Evolutionary conservation across 306 rosid species (phyloP).

Genomic region (Ammopiptanthus mongolicus): DNA sequence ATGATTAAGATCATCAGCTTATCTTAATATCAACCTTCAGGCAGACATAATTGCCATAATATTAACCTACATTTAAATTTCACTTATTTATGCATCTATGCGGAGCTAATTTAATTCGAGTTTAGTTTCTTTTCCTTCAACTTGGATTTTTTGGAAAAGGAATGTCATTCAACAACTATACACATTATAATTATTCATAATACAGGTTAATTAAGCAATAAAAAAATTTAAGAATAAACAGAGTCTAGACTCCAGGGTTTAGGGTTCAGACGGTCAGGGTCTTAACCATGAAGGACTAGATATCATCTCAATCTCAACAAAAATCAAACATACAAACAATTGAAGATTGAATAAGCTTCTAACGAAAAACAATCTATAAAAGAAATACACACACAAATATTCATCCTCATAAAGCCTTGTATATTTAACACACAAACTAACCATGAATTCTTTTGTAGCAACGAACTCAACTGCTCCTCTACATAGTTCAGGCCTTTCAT

Average conservation of each 20-base stretch:
- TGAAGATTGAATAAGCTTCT: background rate
- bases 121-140: background rate
- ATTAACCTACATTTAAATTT: background rate
- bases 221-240: background rate
- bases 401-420: background rate
- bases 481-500: constrained; percentile 93
- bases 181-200: background rate
- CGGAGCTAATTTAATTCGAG: background rate
- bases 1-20: background rate
- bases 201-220: background rate
- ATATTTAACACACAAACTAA: constrained; percentile 38
- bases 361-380: background rate
- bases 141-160: background rate
- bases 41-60: background rate
- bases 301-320: background rate
- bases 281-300: background rate
- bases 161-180: background rate
- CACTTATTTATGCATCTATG: background rate
- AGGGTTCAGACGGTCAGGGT: background rate
- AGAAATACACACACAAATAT: constrained; percentile 2
- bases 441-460: constrained; percentile 96
- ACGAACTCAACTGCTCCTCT: constrained; percentile 98
- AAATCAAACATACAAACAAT: background rate
- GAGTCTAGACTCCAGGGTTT: background rate
- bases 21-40: background rate